phyloP scores from a whole-genome alignment of 2,329 filamentous ascomycete genomes.

The Neofusicoccum cordaticola region DNA sequence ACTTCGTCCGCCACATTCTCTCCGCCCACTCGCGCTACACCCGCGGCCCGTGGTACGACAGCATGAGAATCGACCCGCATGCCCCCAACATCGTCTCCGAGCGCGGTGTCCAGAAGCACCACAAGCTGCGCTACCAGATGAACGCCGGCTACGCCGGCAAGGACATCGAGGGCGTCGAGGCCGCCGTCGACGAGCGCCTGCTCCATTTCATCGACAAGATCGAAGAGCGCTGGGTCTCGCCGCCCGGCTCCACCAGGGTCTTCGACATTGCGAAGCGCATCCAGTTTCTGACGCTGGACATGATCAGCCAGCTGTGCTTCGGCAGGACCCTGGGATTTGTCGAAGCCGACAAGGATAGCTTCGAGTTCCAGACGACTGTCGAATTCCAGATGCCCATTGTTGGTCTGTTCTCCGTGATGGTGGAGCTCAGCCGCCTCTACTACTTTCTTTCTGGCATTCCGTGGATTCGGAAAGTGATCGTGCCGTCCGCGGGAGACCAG shows the following conservation, averaged over 20 bases:
- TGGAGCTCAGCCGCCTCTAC: slow-evolving; percentile 7
- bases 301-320: slow-evolving; percentile 42
- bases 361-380: slow-evolving; percentile 46
- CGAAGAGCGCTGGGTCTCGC: slow-evolving; percentile 18
- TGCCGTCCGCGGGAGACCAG: slow-evolving; percentile 6
- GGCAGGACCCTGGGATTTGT: slow-evolving; percentile 50
- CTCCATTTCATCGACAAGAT: slow-evolving; percentile 4
- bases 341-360: slow-evolving; percentile 44
- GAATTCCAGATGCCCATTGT: slow-evolving; percentile 12
- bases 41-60: slow-evolving; percentile 35
- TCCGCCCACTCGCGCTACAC: slow-evolving; percentile 42
- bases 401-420: slow-evolving; percentile 2
- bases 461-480: not conserved
- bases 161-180: slow-evolving; percentile 37
- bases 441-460: slow-evolving; percentile 1
- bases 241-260: slow-evolving; percentile 29
- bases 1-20: slow-evolving; percentile 44
- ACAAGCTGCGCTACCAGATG: slow-evolving; percentile 37
- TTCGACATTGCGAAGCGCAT: slow-evolving; percentile 38
- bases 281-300: slow-evolving; percentile 42
- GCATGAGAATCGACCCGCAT: slow-evolving; percentile 38
- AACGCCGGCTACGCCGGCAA: slow-evolving; percentile 40
- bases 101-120: slow-evolving; percentile 37
- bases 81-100: slow-evolving; percentile 41
- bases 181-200: slow-evolving; percentile 34